A percentile compares a stretch with the other conserved stretches of the same genome.
Evolutionary conservation across 2,329 filamentous ascomycete genomes (phyloP).

Genomic region (Laburnicola sp.): DNA sequence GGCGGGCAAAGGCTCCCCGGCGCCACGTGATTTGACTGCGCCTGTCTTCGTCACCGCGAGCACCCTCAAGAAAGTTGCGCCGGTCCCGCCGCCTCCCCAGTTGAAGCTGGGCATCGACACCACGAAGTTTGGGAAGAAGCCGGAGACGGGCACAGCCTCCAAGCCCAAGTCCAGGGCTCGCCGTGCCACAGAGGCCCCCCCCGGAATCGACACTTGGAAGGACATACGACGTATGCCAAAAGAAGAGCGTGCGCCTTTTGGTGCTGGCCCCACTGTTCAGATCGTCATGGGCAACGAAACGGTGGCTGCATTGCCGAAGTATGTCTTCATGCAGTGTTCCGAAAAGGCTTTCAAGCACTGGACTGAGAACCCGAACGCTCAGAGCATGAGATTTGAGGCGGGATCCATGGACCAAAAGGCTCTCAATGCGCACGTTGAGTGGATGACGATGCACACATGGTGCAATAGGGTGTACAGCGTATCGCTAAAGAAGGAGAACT

Average conservation of each 20-base stretch:
- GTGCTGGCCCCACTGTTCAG: conserved; percentile 23
- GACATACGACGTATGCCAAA: conserved; percentile 29
- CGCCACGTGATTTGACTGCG: neutral
- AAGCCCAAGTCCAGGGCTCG: neutral
- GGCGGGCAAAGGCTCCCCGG: neutral
- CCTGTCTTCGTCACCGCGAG: conserved; percentile 19
- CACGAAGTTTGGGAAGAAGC: conserved; percentile 26
- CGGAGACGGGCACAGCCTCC: neutral
- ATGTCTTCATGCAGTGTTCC: conserved; percentile 35
- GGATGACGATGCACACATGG: conserved; percentile 32
- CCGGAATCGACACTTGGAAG: conserved; percentile 4
- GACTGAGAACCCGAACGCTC: conserved; percentile 16
- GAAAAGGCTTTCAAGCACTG: conserved; percentile 27
- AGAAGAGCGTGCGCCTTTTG: conserved; percentile 24
- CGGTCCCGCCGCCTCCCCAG: conserved; percentile 23
- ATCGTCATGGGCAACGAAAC: conserved; percentile 23
- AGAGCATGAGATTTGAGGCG: conserved; percentile 17
- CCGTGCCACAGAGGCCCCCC: neutral
- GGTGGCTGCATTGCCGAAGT: conserved; percentile 24
- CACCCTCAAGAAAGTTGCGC: conserved; percentile 23
- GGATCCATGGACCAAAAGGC: conserved; percentile 23
- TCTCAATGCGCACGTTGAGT: conserved; percentile 21
- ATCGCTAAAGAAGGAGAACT: conserved; percentile 15
- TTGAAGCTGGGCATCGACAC: conserved; percentile 28
- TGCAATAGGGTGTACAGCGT: conserved; percentile 30